Evolutionary conservation across 176 grass and related monocot species (phyloP).

Genomic region (Lolium rigidum): DNA sequence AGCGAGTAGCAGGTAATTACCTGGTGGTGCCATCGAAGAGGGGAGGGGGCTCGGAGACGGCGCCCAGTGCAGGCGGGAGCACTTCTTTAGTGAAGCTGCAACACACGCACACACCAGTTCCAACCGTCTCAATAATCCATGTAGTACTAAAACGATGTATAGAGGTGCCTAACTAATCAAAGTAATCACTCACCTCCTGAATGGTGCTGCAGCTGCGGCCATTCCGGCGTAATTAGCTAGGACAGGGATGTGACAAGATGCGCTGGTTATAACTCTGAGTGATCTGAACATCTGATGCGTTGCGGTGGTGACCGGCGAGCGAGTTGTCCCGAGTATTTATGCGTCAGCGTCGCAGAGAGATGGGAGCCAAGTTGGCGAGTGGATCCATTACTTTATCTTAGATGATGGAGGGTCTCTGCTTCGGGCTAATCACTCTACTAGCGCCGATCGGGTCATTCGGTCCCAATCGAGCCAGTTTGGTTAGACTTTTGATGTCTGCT

Average conservation of each 20-base stretch:
- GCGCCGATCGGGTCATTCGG: not conserved
- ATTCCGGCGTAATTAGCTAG: not conserved
- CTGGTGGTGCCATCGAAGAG: slow-evolving; percentile 80
- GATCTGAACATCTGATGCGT: not conserved
- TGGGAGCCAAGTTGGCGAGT: not conserved
- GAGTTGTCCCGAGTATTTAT: slow-evolving; percentile 34
- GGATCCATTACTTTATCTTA: not conserved
- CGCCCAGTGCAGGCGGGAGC: slow-evolving; percentile 55
- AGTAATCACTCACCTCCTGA: slow-evolving; percentile 20
- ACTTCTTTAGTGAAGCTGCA: slow-evolving; percentile 40
- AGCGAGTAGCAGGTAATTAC: slow-evolving; percentile 19
- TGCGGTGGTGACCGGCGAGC: not conserved
- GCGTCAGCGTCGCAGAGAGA: not conserved
- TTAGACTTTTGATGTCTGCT: not conserved
- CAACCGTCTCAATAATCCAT: not conserved
- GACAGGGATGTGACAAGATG: not conserved
- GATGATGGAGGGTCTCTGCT: not conserved
- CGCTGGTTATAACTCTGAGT: not conserved
- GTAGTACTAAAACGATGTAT: not conserved
- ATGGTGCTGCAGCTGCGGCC: slow-evolving; percentile 22
- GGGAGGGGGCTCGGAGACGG: slow-evolving; percentile 58
- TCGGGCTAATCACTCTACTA: not conserved
- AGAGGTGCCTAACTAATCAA: not conserved
- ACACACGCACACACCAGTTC: not conserved
- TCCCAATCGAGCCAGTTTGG: not conserved